Base-by-base conservation (phyloP, 257 asterid species). In the Marsdenia floribunda region DNA sequence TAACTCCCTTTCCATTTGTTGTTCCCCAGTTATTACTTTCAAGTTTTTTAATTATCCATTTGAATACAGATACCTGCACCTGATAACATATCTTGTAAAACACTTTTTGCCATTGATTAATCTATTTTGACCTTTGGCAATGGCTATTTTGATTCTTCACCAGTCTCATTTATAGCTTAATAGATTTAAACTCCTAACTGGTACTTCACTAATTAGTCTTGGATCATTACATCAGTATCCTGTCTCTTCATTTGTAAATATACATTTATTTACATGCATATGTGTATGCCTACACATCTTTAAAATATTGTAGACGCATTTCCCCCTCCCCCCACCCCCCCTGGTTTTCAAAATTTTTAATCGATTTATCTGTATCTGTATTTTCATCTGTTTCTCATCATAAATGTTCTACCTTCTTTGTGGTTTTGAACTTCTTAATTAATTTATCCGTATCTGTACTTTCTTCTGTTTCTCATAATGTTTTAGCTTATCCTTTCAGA, bases 401-500 rank as follows among this genome's bases (percentile, higher is more conserved):
- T 38, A 38, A 38, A 38, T 38, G 6, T 38, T 38, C 42, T 5
- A 15, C 49, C 49, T 16, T 64, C 19, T 4, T 15, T 13, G 1
- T 13, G 6, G 11, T 63, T 64, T 64, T 9, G 11, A 3, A 11
- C 14, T 16, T 5, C 47, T 33, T 16, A 64, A 37, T 37, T 22
- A 53, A 37, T 64, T 18, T 37, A 63, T 4, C n/a, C 14, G 8
- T 38, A 66, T 21, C 15, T 19, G 3, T 3, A 2, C 37, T 66
- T 66, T 35, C 7, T 66, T 22, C 33, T 18, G 22, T 50, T 37
- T 64, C 40, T 65, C 12, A 72, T 47, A 29, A 10, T 49, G 42
- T 50, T 3, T 50, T 75, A 67, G 33, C 33, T 61, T 79, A 60
- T 21, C 70, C 75, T 78, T 73, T 78, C 85, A 92, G 97, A 83